phyloP scores from a whole-genome alignment of 345 rosid genomes.

The Firmiana major region DNA sequence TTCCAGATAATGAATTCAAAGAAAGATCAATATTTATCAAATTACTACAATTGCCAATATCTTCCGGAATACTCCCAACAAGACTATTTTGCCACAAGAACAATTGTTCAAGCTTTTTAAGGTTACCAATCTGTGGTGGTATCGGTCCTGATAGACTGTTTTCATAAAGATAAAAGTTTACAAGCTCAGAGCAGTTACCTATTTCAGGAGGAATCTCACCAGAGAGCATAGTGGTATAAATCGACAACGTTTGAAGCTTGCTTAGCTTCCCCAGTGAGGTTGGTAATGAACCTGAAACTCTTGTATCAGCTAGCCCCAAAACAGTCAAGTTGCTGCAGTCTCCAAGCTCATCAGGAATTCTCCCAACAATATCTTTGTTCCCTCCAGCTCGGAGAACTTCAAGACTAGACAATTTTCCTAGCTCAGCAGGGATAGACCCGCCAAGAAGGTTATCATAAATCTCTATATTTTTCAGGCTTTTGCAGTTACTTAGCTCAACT shows the following conservation, averaged over 20 bases:
- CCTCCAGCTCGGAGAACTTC: constrained; percentile 81
- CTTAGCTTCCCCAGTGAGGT: constrained; percentile 63
- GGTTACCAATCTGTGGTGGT: constrained; percentile 66
- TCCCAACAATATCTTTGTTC: constrained; percentile 65
- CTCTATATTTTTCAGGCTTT: constrained; percentile 41
- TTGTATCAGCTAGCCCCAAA: constrained; percentile 78
- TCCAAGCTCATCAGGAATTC: constrained; percentile 72
- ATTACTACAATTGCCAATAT: constrained; percentile 73
- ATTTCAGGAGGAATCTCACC: constrained; percentile 82
- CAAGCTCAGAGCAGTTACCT: constrained; percentile 87
- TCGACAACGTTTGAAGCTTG: constrained; percentile 64
- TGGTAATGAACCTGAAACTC: constrained; percentile 69
- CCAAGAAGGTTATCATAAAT: constrained; percentile 64
- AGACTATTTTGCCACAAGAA: constrained; percentile 81
- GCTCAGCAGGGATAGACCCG: constrained; percentile 70
- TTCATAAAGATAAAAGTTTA: constrained; percentile 68
- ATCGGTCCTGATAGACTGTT: constrained; percentile 81
- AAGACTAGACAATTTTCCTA: constrained; percentile 56
- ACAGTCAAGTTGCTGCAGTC: constrained; percentile 68
- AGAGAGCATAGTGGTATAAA: constrained; percentile 72
- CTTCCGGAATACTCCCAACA: constrained; percentile 74
- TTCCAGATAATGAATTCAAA: constrained; percentile 74
- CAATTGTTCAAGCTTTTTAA: constrained; percentile 62
- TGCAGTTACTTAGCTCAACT: constrained; percentile 48
- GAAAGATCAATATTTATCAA: constrained; percentile 77